These are phyloP conservation scores for Podila horticola DNA, from an alignment of 192 early-diverging fungal species.

Conservation along the genomic window DNA sequence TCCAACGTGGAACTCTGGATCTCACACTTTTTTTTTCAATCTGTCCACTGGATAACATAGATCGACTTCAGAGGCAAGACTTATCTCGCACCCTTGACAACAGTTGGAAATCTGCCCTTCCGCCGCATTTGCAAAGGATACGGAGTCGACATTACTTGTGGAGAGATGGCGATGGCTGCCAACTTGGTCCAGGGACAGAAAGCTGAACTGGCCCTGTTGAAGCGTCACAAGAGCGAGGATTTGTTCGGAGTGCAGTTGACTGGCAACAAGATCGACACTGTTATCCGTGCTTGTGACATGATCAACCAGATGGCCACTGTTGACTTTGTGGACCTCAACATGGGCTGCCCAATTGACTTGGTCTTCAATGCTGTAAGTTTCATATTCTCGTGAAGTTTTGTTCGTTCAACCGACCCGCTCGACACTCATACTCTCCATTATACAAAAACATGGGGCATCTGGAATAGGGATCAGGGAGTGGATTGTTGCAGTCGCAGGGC, in stretches of 20 bases:
- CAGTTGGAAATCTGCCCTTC: constrained; percentile 98
- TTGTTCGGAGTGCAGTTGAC: constrained; percentile 95
- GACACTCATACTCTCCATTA: background rate
- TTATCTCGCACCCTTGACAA: constrained; percentile 96
- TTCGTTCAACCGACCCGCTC: background rate
- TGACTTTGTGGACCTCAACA: constrained; percentile 97
- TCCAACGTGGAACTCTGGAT: background rate
- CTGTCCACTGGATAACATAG: constrained; percentile 2
- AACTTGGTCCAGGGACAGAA: constrained; percentile 77
- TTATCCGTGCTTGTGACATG: constrained; percentile 75
- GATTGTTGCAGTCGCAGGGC: constrained; percentile 73
- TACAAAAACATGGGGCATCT: background rate
- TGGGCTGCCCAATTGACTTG: constrained; percentile 96
- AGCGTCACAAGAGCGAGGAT: constrained; percentile 87
- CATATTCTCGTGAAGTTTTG: background rate
- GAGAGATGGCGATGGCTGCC: constrained; percentile 89
- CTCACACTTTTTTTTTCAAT: background rate
- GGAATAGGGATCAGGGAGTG: constrained; percentile 80
- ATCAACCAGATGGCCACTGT: constrained; percentile 74
- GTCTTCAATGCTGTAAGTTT: constrained; percentile 70
- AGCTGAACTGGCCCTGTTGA: constrained; percentile 84
- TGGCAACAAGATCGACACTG: constrained; percentile 65
- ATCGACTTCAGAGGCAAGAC: constrained; percentile 86
- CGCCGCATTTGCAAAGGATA: constrained; percentile 92
- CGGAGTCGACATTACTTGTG: constrained; percentile 97